Percentiles rank a stretch among this genome's conserved stretches.
These are phyloP conservation scores for Geosmithia putterillii DNA, from an alignment of 2,329 filamentous ascomycete genomes.

Conservation along the genomic window DNA sequence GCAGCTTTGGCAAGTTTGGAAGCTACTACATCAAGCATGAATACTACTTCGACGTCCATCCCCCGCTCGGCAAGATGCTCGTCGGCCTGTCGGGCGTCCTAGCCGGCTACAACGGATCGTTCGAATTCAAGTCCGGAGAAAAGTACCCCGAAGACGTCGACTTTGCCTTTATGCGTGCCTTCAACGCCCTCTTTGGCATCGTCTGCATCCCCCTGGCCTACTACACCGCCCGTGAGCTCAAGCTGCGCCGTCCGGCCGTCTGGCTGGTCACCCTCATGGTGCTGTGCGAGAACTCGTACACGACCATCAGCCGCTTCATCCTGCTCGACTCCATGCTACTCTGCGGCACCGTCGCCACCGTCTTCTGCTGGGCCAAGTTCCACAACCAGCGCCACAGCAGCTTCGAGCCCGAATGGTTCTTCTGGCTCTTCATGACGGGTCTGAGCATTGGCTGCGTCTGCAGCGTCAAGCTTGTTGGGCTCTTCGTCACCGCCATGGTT, in stretches of 20 bases:
- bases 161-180: slow-evolving; percentile 97
- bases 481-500: slow-evolving; percentile 90
- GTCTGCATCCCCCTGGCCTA: slow-evolving; percentile 89
- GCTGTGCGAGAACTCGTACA: slow-evolving; percentile 97
- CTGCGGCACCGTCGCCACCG: slow-evolving; percentile 96
- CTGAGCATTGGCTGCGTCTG: slow-evolving; percentile 95
- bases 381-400: slow-evolving; percentile 76
- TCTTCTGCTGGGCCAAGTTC: slow-evolving; percentile 95
- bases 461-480: slow-evolving; percentile 96
- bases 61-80: slow-evolving; percentile 95
- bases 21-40: slow-evolving; percentile 98
- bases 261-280: slow-evolving; percentile 97
- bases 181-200: slow-evolving; percentile 92
- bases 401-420: slow-evolving; percentile 85
- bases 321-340: slow-evolving; percentile 97
- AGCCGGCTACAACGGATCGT: slow-evolving; percentile 96
- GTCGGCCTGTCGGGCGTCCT: slow-evolving; percentile 93
- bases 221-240: slow-evolving; percentile 84
- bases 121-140: slow-evolving; percentile 98
- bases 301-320: slow-evolving; percentile 96
- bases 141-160: slow-evolving; percentile 87
- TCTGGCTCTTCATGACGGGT: slow-evolving; percentile 88
- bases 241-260: slow-evolving; percentile 73
- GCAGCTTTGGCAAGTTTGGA: slow-evolving; percentile 88
- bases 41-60: slow-evolving; percentile 91